These are phyloP conservation scores for Cenchrus purpureus DNA, from an alignment of 176 grass and related monocot genomes.

Conservation along the genomic window DNA sequence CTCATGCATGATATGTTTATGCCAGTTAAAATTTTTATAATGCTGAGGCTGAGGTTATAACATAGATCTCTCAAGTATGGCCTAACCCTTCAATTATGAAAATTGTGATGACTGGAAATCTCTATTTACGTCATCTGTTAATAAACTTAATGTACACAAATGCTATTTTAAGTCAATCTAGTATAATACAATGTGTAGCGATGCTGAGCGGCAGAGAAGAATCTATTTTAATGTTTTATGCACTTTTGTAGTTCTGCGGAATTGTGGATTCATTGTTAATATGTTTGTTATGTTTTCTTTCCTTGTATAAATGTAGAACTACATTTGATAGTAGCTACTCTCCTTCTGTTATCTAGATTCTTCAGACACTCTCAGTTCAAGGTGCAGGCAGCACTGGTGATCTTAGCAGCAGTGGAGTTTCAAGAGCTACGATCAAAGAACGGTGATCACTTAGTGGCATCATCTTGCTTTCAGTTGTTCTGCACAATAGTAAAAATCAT, in stretches of 20 bases:
- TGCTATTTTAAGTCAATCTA: too few species aligned
- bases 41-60: background rate
- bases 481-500: background rate
- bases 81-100: background rate
- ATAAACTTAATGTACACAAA: background rate
- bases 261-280: conserved; percentile 24
- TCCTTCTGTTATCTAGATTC: conserved; percentile 65
- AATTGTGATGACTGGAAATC: background rate
- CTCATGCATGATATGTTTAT: background rate
- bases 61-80: background rate
- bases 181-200: background rate
- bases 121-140: background rate
- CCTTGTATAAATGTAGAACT: background rate
- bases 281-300: background rate
- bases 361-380: conserved; percentile 92
- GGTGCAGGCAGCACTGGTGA: conserved; percentile 63
- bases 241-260: background rate
- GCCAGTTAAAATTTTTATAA: conserved; percentile 3
- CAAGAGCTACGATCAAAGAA: conserved; percentile 84
- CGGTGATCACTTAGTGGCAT: conserved; percentile 40
- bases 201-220: background rate
- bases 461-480: background rate
- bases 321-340: conserved; percentile 21
- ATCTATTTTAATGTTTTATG: background rate
- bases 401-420: conserved; percentile 77